Evolutionary conservation across 1,284 basidiomycete species (phyloP).

Genomic region (Sporisorium reilianum): DNA sequence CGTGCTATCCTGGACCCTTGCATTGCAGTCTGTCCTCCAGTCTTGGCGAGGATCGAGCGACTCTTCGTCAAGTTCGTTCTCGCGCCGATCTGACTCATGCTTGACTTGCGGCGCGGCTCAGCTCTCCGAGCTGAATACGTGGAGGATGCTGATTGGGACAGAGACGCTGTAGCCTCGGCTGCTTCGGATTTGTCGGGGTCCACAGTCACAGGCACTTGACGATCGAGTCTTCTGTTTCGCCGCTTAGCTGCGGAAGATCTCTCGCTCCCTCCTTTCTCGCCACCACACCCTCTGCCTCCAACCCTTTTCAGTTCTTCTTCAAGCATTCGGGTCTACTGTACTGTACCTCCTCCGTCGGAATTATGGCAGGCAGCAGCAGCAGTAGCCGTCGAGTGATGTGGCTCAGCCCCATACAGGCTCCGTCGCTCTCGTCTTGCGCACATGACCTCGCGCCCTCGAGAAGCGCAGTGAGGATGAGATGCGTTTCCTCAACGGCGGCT

Average conservation of each 20-base stretch:
- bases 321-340: neutral
- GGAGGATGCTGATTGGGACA: neutral
- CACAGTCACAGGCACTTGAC: neutral
- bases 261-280: neutral
- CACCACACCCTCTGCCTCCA: neutral
- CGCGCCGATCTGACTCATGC: constrained; percentile 3
- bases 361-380: neutral
- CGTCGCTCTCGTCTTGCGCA: neutral
- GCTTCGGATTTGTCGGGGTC: neutral
- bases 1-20: too few relatives aligned
- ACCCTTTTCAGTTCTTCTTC: too few relatives aligned
- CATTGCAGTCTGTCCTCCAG: too few relatives aligned
- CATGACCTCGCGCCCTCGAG: neutral
- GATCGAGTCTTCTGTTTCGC: constrained; percentile 9
- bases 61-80: neutral
- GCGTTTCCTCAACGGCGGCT: neutral
- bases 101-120: neutral
- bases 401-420: neutral
- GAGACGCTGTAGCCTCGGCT: too few relatives aligned
- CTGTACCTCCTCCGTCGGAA: too few relatives aligned
- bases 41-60: neutral
- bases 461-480: neutral
- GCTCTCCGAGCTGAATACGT: too few relatives aligned
- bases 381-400: neutral
- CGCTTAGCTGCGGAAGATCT: constrained; percentile 16